Evolutionary conservation across 2,329 filamentous ascomycete genomes (phyloP).

Genomic region (Diplodia seriata): DNA sequence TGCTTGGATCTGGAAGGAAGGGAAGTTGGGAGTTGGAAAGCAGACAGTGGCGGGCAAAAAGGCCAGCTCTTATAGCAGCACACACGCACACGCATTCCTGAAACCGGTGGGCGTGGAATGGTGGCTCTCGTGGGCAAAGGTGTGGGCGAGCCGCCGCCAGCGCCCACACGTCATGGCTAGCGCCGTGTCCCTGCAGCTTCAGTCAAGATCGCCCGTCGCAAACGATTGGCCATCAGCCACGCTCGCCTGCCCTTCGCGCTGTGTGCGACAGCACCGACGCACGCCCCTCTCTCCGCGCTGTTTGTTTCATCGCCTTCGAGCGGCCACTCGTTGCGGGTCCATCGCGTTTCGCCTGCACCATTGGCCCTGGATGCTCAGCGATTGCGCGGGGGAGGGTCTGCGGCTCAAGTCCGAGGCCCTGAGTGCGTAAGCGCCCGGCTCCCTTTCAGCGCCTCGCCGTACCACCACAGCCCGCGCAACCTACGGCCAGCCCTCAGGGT

Average conservation of each 20-base stretch:
- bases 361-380: slow-evolving; percentile 8
- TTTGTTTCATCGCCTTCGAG: slow-evolving; percentile 20
- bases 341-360: slow-evolving; percentile 19
- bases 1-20: slow-evolving; percentile 1
- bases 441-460: slow-evolving; percentile 23
- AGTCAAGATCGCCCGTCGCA: slow-evolving; percentile 13
- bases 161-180: slow-evolving; percentile 26
- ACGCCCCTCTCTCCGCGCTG: background rate
- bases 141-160: slow-evolving; percentile 15
- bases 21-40: background rate
- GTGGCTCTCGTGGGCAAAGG: background rate
- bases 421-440: slow-evolving; percentile 23
- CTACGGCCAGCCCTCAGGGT: background rate
- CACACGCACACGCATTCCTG: slow-evolving; percentile 14
- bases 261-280: slow-evolving; percentile 8
- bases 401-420: slow-evolving; percentile 8
- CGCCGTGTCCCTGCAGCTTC: slow-evolving; percentile 28
- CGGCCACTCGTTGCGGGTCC: slow-evolving; percentile 14
- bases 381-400: slow-evolving; percentile 23
- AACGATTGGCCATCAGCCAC: slow-evolving; percentile 15
- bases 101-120: slow-evolving; percentile 25
- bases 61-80: slow-evolving; percentile 26
- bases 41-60: background rate
- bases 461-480: slow-evolving; percentile 4
- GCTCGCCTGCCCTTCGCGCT: slow-evolving; percentile 10